Percentiles rank a stretch among this genome's conserved stretches.
These are phyloP conservation scores for Neonectria sp. DNA, from an alignment of 2,329 filamentous ascomycete genomes.

Conservation along the genomic window DNA sequence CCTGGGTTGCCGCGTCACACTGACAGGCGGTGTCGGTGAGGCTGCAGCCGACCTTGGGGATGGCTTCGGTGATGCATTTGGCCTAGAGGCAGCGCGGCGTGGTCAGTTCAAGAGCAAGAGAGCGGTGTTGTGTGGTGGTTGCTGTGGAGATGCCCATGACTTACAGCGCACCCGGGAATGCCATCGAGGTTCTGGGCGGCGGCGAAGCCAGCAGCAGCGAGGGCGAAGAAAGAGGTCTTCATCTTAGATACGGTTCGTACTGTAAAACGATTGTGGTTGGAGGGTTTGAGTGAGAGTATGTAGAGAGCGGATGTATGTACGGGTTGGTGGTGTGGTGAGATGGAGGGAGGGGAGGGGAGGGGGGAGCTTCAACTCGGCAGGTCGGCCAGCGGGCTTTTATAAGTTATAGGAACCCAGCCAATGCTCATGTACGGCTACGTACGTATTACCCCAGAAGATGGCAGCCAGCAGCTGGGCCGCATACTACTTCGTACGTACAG, in stretches of 20 bases:
- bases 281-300: background rate
- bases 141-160: conserved; percentile 33
- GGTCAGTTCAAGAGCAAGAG: conserved; percentile 8
- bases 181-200: conserved; percentile 56
- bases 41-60: conserved; percentile 55
- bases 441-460: background rate
- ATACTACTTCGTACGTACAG: background rate
- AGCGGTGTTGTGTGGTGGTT: background rate
- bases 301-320: background rate
- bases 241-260: conserved; percentile 48
- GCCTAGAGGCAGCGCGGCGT: conserved; percentile 37
- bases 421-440: background rate
- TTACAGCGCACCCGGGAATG: conserved; percentile 59
- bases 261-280: conserved; percentile 22
- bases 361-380: background rate
- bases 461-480: background rate
- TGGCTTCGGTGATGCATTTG: conserved; percentile 53
- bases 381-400: conserved; percentile 5
- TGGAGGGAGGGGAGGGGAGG: background rate
- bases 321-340: conserved; percentile 1
- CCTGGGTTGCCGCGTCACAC: conserved; percentile 54
- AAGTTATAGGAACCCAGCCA: background rate
- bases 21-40: conserved; percentile 56
- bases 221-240: conserved; percentile 56
- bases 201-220: conserved; percentile 54